phyloP scores from a whole-genome alignment of 2,329 filamentous ascomycete species.

The Emericellopsis atlantica region DNA sequence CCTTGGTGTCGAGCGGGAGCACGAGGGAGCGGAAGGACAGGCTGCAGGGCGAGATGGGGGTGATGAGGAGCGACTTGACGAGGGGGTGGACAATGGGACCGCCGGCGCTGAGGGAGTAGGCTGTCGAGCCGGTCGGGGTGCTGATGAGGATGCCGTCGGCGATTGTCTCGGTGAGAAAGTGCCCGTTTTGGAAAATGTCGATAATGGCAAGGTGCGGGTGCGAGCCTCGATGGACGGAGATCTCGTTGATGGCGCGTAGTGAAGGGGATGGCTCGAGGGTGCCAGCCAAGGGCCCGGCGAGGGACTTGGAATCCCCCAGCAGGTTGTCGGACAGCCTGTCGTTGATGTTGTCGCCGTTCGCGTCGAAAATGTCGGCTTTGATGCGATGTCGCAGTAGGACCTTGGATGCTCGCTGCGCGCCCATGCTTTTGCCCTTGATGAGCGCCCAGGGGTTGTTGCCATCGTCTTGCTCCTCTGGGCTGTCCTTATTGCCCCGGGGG shows the following conservation, averaged over 20 bases:
- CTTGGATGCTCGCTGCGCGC: constrained; percentile 58
- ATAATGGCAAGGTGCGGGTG: constrained; percentile 86
- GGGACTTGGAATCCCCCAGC: constrained; percentile 29
- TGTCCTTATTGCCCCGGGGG: constrained; percentile 14
- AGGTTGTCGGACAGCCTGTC: constrained; percentile 30
- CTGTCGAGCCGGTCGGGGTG: constrained; percentile 89
- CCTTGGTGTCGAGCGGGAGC: constrained; percentile 71
- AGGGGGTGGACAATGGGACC: constrained; percentile 91
- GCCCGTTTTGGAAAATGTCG: constrained; percentile 78
- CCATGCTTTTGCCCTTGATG: constrained; percentile 71
- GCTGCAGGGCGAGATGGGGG: constrained; percentile 86
- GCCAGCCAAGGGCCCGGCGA: constrained; percentile 17
- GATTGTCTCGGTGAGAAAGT: constrained; percentile 85
- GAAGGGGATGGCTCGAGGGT: constrained; percentile 24
- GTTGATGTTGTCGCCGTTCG: constrained; percentile 49
- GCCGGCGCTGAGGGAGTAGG: constrained; percentile 86
- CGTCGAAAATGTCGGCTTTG: constrained; percentile 72
- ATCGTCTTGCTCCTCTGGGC: not conserved
- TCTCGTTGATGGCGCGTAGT: constrained; percentile 78
- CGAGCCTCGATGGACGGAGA: constrained; percentile 82
- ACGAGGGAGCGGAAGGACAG: constrained; percentile 87
- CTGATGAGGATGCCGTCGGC: constrained; percentile 91
- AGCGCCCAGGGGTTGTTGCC: constrained; percentile 49
- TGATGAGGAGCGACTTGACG: constrained; percentile 78
- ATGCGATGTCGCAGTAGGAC: constrained; percentile 79